Conservation (phyloP, 495 filamentous ascomycete species). For the Podospora appendiculata region DNA sequence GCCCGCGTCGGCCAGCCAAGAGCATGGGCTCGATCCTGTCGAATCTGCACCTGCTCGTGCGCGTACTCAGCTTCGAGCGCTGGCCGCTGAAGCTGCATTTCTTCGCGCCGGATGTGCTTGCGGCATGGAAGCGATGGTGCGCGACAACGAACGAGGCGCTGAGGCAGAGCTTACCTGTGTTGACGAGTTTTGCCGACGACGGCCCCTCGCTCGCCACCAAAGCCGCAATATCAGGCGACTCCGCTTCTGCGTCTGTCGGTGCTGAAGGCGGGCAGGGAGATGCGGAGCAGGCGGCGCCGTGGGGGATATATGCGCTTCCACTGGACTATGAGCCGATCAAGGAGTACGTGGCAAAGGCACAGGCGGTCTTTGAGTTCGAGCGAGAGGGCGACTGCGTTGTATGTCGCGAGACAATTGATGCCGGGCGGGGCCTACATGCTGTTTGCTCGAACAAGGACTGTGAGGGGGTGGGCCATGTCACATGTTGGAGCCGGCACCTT, state of each 20-base stretch:
- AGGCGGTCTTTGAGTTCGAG: slow-evolving; percentile 53
- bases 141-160: slow-evolving; percentile 40
- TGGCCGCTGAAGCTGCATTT: slow-evolving; percentile 85
- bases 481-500: slow-evolving; percentile 66
- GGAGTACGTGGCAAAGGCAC: slow-evolving; percentile 63
- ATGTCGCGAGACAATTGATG: slow-evolving; percentile 46
- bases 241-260: not conserved
- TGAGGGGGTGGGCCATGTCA: slow-evolving; percentile 60
- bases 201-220: not conserved
- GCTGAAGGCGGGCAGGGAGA: slow-evolving; percentile 1
- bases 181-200: slow-evolving; percentile 43
- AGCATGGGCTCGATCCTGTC: slow-evolving; percentile 57
- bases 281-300: slow-evolving; percentile 5
- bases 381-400: slow-evolving; percentile 53
- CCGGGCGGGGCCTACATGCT: slow-evolving; percentile 47
- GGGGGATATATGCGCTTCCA: slow-evolving; percentile 51
- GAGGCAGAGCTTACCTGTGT: slow-evolving; percentile 42
- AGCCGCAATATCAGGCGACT: not conserved
- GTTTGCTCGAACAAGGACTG: slow-evolving; percentile 65
- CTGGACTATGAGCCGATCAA: slow-evolving; percentile 60
- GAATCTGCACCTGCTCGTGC: slow-evolving; percentile 71
- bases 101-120: slow-evolving; percentile 61
- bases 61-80: slow-evolving; percentile 63
- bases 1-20: slow-evolving; percentile 43
- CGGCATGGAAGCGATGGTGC: slow-evolving; percentile 58